A percentile compares a stretch with the other conserved stretches of the same genome.
These are phyloP conservation scores for Eucalyptus curtisii DNA, from an alignment of 345 rosid species.

Conservation along the genomic window DNA sequence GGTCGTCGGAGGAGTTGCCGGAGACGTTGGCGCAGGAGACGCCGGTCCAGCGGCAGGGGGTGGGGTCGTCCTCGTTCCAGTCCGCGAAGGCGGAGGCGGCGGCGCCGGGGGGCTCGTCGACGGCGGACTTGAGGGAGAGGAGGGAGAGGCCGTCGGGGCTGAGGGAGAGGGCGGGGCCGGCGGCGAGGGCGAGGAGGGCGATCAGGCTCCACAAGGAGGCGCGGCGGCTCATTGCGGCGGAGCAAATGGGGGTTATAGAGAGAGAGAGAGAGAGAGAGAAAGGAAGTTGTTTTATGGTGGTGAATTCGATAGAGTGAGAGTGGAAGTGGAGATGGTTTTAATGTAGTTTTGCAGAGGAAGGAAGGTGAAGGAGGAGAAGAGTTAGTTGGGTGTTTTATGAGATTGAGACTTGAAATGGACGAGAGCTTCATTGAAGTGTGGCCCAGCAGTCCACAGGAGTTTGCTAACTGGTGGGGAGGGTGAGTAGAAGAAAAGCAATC, in stretches of 20 bases:
- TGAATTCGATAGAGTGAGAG: neutral
- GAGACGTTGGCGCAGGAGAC: constrained; percentile 72
- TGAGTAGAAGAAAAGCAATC: constrained; percentile 7
- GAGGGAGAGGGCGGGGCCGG: constrained; percentile 22
- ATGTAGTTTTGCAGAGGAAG: neutral
- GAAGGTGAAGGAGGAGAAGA: neutral
- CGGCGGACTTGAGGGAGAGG: constrained; percentile 85
- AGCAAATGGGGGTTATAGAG: neutral
- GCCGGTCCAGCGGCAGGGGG: constrained; percentile 89
- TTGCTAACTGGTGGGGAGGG: neutral
- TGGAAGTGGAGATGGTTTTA: neutral
- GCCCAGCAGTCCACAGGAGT: constrained; percentile 33
- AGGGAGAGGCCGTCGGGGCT: constrained; percentile 86
- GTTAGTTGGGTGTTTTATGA: constrained; percentile 17
- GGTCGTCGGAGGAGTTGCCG: constrained; percentile 25
- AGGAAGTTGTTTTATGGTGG: neutral
- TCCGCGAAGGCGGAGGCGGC: constrained; percentile 43
- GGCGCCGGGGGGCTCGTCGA: constrained; percentile 22
- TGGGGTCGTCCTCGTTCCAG: constrained; percentile 72
- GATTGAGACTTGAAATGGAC: constrained; percentile 38
- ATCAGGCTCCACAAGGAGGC: neutral
- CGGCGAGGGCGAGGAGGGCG: neutral
- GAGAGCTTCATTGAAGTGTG: constrained; percentile 40
- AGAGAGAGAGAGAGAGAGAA: neutral
- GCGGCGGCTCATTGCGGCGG: neutral